phyloP scores from a whole-genome alignment of 257 asterid genomes.

The Nicotiana tomentosiformis region DNA sequence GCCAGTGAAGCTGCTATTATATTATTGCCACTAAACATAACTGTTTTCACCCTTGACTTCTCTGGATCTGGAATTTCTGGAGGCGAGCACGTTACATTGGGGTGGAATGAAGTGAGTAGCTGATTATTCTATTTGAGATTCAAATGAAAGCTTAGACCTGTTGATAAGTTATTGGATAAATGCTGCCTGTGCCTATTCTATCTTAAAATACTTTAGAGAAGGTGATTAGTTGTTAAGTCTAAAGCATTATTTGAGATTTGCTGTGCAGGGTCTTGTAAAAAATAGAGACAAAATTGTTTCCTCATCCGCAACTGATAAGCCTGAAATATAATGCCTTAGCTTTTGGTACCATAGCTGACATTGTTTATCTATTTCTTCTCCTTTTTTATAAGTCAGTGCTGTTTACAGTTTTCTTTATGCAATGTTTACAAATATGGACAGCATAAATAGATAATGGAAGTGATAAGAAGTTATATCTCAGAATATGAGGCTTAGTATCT shows the following conservation, averaged over 20 bases:
- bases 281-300: neutral
- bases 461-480: too few relatives aligned
- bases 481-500: too few relatives aligned
- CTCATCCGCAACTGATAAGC: neutral
- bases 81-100: slow-evolving; percentile 88
- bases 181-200: neutral
- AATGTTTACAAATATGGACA: neutral
- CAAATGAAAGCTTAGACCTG: neutral
- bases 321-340: neutral
- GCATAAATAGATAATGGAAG: neutral
- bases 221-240: neutral
- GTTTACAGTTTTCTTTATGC: neutral
- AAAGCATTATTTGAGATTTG: neutral
- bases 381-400: neutral
- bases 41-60: slow-evolving; percentile 86
- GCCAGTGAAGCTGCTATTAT: slow-evolving; percentile 98
- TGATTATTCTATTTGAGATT: slow-evolving; percentile 8
- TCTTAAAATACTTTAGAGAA: neutral
- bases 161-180: neutral
- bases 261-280: neutral
- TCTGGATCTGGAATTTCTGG: slow-evolving; percentile 98
- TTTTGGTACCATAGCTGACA: neutral
- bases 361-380: neutral
- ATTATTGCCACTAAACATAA: slow-evolving; percentile 75
- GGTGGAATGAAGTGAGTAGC: slow-evolving; percentile 88